Evolutionary conservation across 2,329 filamentous ascomycete species (phyloP).

Genomic region (Leptoxyphium fumago): DNA sequence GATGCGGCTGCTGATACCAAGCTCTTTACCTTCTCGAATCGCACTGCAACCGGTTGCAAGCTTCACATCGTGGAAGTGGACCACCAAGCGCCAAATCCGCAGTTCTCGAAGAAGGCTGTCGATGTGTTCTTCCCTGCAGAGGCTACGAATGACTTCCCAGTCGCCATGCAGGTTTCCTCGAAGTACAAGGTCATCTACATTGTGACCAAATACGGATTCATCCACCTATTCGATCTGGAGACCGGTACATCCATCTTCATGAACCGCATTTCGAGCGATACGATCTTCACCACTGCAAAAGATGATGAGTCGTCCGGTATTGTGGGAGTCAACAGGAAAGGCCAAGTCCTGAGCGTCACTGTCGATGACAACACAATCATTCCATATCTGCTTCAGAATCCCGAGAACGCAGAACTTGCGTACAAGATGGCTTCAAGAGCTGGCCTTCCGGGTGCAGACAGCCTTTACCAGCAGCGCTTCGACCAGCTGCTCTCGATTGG

Average conservation of each 20-base stretch:
- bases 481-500: constrained; percentile 70
- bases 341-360: constrained; percentile 85
- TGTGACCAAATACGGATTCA: constrained; percentile 97
- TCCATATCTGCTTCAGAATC: constrained; percentile 90
- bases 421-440: constrained; percentile 93
- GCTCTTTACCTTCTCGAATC: constrained; percentile 91
- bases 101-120: constrained; percentile 88
- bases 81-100: constrained; percentile 74
- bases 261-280: constrained; percentile 99
- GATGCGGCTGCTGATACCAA: constrained; percentile 83
- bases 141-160: constrained; percentile 91
- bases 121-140: constrained; percentile 96
- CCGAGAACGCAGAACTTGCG: constrained; percentile 81
- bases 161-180: constrained; percentile 90
- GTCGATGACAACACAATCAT: constrained; percentile 87
- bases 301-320: constrained; percentile 78
- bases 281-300: constrained; percentile 85
- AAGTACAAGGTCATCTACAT: constrained; percentile 96
- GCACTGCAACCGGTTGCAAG: constrained; percentile 79
- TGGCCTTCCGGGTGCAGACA: constrained; percentile 84
- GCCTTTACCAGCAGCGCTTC: constrained; percentile 84
- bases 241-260: constrained; percentile 94
- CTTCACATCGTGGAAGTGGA: constrained; percentile 97
- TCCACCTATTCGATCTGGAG: constrained; percentile 96
- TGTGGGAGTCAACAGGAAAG: constrained; percentile 91